Evolutionary conservation across 1,139 yeast genomes (phyloP).

Genomic region (Meyerozyma athensensis): DNA sequence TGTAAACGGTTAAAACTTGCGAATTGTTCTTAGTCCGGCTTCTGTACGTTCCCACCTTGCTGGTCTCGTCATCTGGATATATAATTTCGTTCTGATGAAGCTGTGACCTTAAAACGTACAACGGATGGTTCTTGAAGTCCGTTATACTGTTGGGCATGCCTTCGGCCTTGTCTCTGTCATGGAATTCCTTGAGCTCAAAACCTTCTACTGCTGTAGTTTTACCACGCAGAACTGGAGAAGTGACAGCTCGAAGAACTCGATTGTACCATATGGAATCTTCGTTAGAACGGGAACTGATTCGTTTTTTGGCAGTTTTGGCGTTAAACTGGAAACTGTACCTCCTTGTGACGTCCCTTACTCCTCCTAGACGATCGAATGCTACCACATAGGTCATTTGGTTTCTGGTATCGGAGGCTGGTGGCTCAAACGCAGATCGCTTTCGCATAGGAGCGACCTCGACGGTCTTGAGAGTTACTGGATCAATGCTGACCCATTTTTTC

Average conservation of each 20-base stretch:
- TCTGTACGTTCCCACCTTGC: constrained; percentile 65
- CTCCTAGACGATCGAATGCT: constrained; percentile 65
- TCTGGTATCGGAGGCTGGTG: constrained; percentile 56
- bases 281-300: constrained; percentile 55
- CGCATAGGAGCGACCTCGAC: constrained; percentile 65
- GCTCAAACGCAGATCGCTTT: constrained; percentile 64
- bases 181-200: constrained; percentile 67
- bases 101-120: constrained; percentile 78
- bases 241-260: constrained; percentile 31
- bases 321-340: constrained; percentile 70
- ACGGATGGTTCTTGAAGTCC: constrained; percentile 85
- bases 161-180: constrained; percentile 62
- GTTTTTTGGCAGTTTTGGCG: constrained; percentile 67
- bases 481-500: constrained; percentile 79
- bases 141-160: constrained; percentile 83
- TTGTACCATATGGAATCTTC: constrained; percentile 65
- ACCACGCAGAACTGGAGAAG: constrained; percentile 21
- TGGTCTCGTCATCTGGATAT: constrained; percentile 53
- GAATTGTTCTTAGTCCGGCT: constrained; percentile 25
- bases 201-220: constrained; percentile 49
- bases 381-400: constrained; percentile 70
- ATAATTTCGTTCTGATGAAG: constrained; percentile 68
- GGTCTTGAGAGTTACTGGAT: constrained; percentile 61
- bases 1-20: constrained; percentile 54
- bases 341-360: constrained; percentile 78